Conservation (phyloP, 1,139 yeast species). For the Candida tropicalis region DNA sequence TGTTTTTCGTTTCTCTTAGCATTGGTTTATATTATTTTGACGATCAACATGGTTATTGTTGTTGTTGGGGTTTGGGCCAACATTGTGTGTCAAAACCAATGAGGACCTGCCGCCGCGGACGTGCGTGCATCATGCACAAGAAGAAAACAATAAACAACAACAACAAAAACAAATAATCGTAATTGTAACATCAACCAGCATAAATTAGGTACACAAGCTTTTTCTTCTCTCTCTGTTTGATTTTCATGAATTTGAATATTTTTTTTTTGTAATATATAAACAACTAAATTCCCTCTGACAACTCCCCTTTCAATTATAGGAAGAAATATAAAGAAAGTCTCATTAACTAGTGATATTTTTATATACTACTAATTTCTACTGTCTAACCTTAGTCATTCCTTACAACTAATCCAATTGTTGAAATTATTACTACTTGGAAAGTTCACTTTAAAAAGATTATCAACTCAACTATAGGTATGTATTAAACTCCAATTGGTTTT, state of each 20-base stretch:
- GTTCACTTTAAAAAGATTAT: not conserved
- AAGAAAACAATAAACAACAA: not conserved
- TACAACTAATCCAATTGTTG: not conserved
- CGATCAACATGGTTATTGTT: too few species aligned
- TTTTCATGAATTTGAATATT: too few species aligned
- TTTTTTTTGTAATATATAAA: constrained; percentile 1
- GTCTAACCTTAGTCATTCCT: constrained; percentile 5
- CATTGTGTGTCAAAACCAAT: constrained; percentile 1
- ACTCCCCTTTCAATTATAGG: not conserved
- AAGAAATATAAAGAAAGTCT: too few species aligned
- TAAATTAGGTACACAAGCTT: too few species aligned
- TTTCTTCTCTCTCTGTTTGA: too few species aligned
- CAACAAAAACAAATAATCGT: not conserved
- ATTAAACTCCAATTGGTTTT: not conserved
- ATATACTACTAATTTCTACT: too few species aligned
- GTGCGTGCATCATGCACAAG: constrained; percentile 4
- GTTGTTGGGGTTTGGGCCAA: too few species aligned
- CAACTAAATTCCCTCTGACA: constrained; percentile 3
- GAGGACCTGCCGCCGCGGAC: not conserved
- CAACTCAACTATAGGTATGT: not conserved
- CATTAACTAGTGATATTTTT: too few species aligned
- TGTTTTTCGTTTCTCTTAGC: too few species aligned
- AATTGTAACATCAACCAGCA: constrained; percentile 2
- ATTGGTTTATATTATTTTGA: too few species aligned
- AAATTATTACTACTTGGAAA: constrained; percentile 1